Percentiles rank a stretch among this genome's conserved stretches.
Evolutionary conservation across 345 rosid genomes (phyloP).

Genomic region (Zanthoxylum bungeanum): DNA sequence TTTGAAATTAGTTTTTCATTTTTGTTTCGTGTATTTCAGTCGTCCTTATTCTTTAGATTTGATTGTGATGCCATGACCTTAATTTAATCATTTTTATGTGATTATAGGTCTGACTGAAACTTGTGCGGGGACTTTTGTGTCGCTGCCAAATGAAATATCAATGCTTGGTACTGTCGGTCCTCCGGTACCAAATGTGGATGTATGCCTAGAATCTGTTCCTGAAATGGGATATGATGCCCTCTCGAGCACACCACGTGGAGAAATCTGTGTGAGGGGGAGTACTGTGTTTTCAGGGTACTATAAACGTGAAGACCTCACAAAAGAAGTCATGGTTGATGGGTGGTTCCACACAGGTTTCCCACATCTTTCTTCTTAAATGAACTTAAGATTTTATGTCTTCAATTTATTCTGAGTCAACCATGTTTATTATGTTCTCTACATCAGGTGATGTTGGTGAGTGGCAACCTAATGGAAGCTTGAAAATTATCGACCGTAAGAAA

Average conservation of each 20-base stretch:
- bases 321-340: constrained; percentile 82
- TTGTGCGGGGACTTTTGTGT: constrained; percentile 90
- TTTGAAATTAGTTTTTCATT: neutral
- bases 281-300: constrained; percentile 84
- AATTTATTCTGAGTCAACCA: neutral
- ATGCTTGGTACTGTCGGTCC: constrained; percentile 97
- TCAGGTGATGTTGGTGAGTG: constrained; percentile 97
- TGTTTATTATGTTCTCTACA: constrained; percentile 1
- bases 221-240: constrained; percentile 97
- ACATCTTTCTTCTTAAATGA: neutral
- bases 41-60: neutral
- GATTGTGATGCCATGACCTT: neutral
- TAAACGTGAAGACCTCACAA: constrained; percentile 85
- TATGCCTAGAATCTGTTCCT: constrained; percentile 87
- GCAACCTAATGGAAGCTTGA: constrained; percentile 97
- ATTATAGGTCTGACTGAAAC: constrained; percentile 86
- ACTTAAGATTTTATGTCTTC: neutral
- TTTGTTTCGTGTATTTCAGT: neutral
- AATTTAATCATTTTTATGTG: constrained; percentile 4
- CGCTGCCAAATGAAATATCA: constrained; percentile 70
- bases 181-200: constrained; percentile 94
- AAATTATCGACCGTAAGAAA: constrained; percentile 87
- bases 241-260: constrained; percentile 77
- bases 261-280: constrained; percentile 75
- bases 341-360: constrained; percentile 91